Percentiles rank a stretch among this genome's conserved stretches.
phyloP scores from a whole-genome alignment of 2,329 filamentous ascomycete genomes.

The Calonectria ilicicola region DNA sequence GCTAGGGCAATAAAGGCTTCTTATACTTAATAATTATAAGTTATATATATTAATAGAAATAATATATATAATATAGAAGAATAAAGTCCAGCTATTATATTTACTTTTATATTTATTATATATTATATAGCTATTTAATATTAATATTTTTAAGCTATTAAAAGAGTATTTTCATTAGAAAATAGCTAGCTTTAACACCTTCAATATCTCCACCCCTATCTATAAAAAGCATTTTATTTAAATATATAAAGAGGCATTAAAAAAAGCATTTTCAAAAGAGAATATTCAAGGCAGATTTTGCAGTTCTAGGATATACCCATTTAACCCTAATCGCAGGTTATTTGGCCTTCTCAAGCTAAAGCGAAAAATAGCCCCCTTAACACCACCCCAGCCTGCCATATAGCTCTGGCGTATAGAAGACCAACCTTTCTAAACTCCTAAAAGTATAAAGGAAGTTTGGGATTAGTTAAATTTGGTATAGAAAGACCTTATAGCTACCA shows the following conservation, averaged over 20 bases:
- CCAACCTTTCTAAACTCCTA: not conserved
- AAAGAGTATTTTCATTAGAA: not conserved
- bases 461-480: not conserved
- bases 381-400: not conserved
- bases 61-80: too few relatives aligned
- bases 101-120: not conserved
- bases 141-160: not conserved
- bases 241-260: not conserved
- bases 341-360: not conserved
- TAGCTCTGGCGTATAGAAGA: not conserved
- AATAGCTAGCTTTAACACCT: not conserved
- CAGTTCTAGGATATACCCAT: not conserved
- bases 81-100: too few relatives aligned
- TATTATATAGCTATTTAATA: not conserved
- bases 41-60: too few relatives aligned
- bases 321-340: not conserved
- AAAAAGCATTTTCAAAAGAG: not conserved
- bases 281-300: not conserved
- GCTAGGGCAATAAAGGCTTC: too few relatives aligned
- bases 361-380: not conserved
- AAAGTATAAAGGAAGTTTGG: not conserved
- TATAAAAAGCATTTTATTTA: not conserved
- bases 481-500: not conserved
- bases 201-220: not conserved
- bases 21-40: too few relatives aligned